Base-by-base conservation (phyloP, 176 grass and related monocot genomes). In the Musa schizocarpa region DNA sequence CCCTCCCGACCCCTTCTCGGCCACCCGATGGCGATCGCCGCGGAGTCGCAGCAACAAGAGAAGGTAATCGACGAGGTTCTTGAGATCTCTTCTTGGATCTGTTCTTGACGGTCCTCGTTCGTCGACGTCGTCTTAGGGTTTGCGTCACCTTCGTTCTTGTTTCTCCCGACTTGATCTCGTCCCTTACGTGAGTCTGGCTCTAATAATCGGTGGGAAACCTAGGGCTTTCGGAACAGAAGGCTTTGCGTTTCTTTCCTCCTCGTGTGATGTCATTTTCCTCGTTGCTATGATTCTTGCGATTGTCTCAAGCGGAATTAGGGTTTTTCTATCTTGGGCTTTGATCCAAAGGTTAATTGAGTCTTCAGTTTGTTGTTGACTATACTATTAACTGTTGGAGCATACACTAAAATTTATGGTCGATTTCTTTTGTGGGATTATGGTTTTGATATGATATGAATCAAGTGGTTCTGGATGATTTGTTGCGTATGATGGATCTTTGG, bases 41-140 rank as follows among this genome's bases (percentile, higher is more conserved):
- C 87, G 19, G 90, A 93, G 71, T 78, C 82, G 51, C 71, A 66
- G 72, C 77, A 73, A 57, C 86, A 93, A 85, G 83, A 90, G 66
- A 81, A 86, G 93, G 89, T 96, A 77, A 0, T 11, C 21, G 12
- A 16, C 68, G 69, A 23, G 51, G 21, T 0, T 11, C 13, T 4
- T 21, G 49, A 9, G 68, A 56, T 13, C 9, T 9, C 13, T 74
- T n/a, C 65, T 48, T n/a, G n/a, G 14, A 10, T 4, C 54, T 17
- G 76, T 79, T 78, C 77, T 72, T 27, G 29, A 51, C 1, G 63
- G 66, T 16, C 23, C 49, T 71, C 21, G 9, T 72, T 78, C 51
- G 21, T 19, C 1, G 10, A 29, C 19, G 26, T 75, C 34, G 34
- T 4, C 3, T 43, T 43, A 43, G 34, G 34, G 34, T 43, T 43